Evolutionary conservation across 2,329 filamentous ascomycete genomes (phyloP).

Genomic region (Ophiosphaerella herpotricha): DNA sequence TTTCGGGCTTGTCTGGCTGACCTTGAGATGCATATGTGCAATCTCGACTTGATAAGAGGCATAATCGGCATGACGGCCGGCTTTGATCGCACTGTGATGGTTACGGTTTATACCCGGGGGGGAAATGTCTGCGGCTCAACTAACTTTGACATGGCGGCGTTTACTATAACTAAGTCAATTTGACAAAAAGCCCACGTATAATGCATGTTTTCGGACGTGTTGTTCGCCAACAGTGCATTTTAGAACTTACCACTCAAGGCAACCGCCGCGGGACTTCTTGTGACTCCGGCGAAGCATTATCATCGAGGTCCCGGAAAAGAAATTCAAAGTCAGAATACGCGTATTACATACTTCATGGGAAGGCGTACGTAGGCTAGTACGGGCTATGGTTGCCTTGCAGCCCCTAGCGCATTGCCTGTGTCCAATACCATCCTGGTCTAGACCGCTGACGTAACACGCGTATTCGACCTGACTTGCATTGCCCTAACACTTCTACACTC

Average conservation of each 20-base stretch:
- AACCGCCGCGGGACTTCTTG: constrained; percentile 25
- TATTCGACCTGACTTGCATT: neutral
- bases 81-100: constrained; percentile 21
- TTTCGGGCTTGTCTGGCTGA: neutral
- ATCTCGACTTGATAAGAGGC: constrained; percentile 15
- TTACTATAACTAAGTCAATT: constrained; percentile 10
- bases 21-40: constrained; percentile 15
- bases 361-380: no score
- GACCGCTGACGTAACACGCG: constrained; percentile 18
- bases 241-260: constrained; percentile 24
- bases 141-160: constrained; percentile 25
- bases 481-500: neutral
- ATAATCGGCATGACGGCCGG: constrained; percentile 24
- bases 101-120: neutral
- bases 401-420: no score
- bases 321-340: constrained; percentile 5
- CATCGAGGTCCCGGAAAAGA: neutral
- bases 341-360: constrained; percentile 10
- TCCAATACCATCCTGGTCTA: neutral
- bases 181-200: no score
- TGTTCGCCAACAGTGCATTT: neutral
- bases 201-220: no score
- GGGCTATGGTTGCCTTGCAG: neutral
- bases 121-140: neutral
- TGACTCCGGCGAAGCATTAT: constrained; percentile 28